phyloP scores from a whole-genome alignment of 805 yeast species.

The Yamadazyma takamatsuzukensis region DNA sequence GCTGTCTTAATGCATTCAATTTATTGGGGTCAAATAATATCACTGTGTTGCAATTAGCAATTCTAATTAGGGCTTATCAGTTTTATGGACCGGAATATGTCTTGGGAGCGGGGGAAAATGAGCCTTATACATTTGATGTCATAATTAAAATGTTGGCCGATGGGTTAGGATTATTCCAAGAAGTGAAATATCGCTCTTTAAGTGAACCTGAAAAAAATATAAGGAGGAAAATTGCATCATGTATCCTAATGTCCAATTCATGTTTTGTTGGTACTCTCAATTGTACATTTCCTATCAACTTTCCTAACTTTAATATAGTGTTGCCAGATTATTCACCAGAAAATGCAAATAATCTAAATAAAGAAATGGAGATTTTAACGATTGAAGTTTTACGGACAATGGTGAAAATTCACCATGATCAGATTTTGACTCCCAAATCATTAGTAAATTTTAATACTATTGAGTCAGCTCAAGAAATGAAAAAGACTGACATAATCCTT shows the following conservation, averaged over 20 bases:
- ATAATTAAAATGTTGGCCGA: slow-evolving; percentile 5
- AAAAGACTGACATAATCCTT: background rate
- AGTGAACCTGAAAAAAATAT: slow-evolving; percentile 3
- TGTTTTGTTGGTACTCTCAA: slow-evolving; percentile 7
- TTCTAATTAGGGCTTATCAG: slow-evolving; percentile 50
- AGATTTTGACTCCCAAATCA: slow-evolving; percentile 2
- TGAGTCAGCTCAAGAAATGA: slow-evolving; percentile 1
- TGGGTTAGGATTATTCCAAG: slow-evolving; percentile 9
- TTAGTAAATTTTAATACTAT: background rate
- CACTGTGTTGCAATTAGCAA: slow-evolving; percentile 49
- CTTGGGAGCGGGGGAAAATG: slow-evolving; percentile 21
- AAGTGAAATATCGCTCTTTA: background rate
- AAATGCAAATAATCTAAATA: slow-evolving; percentile 6
- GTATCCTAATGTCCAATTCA: slow-evolving; percentile 2
- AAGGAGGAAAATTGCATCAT: slow-evolving; percentile 8
- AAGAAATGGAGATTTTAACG: slow-evolving; percentile 6
- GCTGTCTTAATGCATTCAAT: slow-evolving; percentile 31
- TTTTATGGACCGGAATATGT: slow-evolving; percentile 51
- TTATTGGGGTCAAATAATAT: slow-evolving; percentile 37
- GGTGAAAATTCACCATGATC: slow-evolving; percentile 2
- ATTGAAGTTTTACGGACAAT: slow-evolving; percentile 3
- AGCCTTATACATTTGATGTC: slow-evolving; percentile 6
- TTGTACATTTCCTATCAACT: slow-evolving; percentile 1
- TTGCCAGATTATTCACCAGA: slow-evolving; percentile 6
- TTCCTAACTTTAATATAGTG: slow-evolving; percentile 1